phyloP scores from a whole-genome alignment of 2,329 filamentous ascomycete species.

The Apiospora arundinis region DNA sequence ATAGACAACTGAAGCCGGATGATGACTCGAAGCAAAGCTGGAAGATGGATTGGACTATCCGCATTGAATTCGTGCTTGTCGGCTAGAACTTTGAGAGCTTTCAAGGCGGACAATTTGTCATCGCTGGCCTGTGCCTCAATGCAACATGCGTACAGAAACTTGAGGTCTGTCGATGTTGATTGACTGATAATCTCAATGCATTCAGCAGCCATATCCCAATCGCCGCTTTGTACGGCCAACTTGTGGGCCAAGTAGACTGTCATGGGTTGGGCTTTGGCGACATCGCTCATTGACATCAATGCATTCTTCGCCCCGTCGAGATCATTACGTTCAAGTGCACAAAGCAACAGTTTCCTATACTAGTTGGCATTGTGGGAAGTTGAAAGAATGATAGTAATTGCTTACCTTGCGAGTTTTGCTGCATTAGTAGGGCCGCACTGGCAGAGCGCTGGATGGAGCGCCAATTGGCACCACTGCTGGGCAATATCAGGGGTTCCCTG shows the following conservation, averaged over 20 bases:
- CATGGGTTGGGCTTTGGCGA: constrained; percentile 64
- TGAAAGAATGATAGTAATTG: background rate
- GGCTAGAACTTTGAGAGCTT: constrained; percentile 65
- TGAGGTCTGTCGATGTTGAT: constrained; percentile 57
- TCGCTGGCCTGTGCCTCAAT: constrained; percentile 74
- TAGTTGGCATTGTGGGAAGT: constrained; percentile 29
- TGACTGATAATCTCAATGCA: constrained; percentile 68
- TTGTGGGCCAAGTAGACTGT: constrained; percentile 81
- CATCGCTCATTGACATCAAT: constrained; percentile 65
- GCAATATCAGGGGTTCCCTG: constrained; percentile 60
- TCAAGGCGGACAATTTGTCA: constrained; percentile 65
- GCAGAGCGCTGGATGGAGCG: constrained; percentile 70
- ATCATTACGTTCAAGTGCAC: constrained; percentile 66
- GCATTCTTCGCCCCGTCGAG: constrained; percentile 58
- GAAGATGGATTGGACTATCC: constrained; percentile 60
- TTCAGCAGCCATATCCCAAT: constrained; percentile 64
- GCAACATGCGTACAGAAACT: constrained; percentile 80
- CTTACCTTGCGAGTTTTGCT: constrained; percentile 70
- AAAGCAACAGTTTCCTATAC: constrained; percentile 74
- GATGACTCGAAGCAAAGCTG: constrained; percentile 68
- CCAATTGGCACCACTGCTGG: constrained; percentile 74
- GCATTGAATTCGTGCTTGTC: constrained; percentile 57
- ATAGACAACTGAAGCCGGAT: constrained; percentile 57
- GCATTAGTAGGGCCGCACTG: constrained; percentile 70
- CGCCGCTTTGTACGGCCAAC: constrained; percentile 64